Evolutionary conservation across 306 rosid species (phyloP).

Genomic region (Heteromeles arbutifolia): DNA sequence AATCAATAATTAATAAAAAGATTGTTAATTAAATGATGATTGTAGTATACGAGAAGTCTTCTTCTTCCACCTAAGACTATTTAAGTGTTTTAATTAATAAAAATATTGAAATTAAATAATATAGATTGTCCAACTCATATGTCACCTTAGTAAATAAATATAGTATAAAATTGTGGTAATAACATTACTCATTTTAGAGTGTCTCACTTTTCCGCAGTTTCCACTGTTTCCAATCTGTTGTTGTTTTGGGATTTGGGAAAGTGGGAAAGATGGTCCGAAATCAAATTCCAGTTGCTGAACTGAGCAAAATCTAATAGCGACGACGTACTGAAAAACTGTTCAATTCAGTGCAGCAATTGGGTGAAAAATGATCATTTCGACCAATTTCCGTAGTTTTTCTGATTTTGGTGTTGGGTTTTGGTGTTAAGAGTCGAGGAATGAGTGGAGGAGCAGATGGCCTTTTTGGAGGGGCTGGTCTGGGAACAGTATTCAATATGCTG

Average conservation of each 20-base stretch:
- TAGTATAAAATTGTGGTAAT: too few species aligned
- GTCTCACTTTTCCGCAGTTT: background rate
- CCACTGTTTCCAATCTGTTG: background rate
- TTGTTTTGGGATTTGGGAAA: background rate
- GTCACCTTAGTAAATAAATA: too few species aligned
- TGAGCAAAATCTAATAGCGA: too few species aligned
- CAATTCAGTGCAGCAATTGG: background rate
- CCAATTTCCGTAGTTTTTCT: background rate
- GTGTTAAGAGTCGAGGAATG: background rate
- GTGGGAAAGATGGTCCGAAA: background rate
- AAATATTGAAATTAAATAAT: too few species aligned
- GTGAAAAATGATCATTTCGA: background rate
- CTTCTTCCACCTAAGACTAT: too few species aligned
- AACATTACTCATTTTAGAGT: too few species aligned
- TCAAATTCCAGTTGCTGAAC: background rate
- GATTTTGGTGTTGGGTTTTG: background rate
- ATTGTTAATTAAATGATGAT: too few species aligned
- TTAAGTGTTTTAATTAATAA: too few species aligned
- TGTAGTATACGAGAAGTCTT: too few species aligned
- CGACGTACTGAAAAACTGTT: too few species aligned
- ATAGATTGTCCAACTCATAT: too few species aligned
- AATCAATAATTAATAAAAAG: too few species aligned
- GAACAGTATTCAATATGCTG: background rate
- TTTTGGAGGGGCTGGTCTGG: constrained; percentile 2
- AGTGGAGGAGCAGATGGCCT: background rate